Evolutionary conservation across 2,329 filamentous ascomycete genomes (phyloP), one percentile per base, ranked within the genome.

Genomic region (Westerdykella aurantiaca): DNA sequence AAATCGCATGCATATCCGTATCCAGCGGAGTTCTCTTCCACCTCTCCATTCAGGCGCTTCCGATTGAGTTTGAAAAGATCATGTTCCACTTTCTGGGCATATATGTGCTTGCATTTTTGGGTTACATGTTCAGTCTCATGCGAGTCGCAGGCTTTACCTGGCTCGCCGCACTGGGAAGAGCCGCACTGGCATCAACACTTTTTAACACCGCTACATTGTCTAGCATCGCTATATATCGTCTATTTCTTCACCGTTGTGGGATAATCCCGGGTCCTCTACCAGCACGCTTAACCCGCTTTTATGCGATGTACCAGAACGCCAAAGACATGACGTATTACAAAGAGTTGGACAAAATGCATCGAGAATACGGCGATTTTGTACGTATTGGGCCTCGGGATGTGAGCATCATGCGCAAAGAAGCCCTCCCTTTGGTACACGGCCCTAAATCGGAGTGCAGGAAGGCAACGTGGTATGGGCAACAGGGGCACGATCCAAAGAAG

Each of bases 281-380:
- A 10, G 56, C 56, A 11, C 57, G 52, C 33, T 18, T 65, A 11
- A 55, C 54, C 6, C 56, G 53, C 4, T 58, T 67, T 29, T 64
- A 64, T 21, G 53, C 25, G 10, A 29, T 29, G 25, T 29, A 29
- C 11, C 25, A 29, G n/a, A 46, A 52, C 6, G 58, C 58, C 17
- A 60, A 59, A 34, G 43, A 56, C 25, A 44, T 55, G 2, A 48
- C 62, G 29, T 66, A 63, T 40, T 55, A 61, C 43, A 52, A 58
- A 31, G 56, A 63, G 22, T 18, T 65, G 6, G 52, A 47, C 4
- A 50, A 49, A 31, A 43, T 66, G 43, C 64, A 67, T 42, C 38
- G 47, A 0, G 42, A 53, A 31, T 66, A 67, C 46, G 65, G 66
- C 17, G 58, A 67, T 35, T 58, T 65, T 47, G 57, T 67, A 5